Evolutionary conservation across 1,139 yeast genomes (phyloP).

Genomic region (Candida tropicalis): DNA sequence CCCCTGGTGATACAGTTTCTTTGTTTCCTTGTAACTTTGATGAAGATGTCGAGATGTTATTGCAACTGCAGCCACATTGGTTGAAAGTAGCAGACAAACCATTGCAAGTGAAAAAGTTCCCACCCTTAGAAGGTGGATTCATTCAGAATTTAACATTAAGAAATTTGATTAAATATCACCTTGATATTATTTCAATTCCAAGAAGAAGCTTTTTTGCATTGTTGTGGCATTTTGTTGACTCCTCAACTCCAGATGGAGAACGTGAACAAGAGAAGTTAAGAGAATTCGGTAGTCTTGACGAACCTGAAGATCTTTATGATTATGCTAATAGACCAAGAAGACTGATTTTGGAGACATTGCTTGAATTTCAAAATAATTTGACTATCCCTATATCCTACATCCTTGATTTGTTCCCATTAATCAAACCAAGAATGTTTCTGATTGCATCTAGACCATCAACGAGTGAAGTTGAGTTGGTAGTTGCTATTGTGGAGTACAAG

Average conservation of each 20-base stretch:
- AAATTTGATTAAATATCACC: constrained; percentile 71
- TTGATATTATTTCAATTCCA: constrained; percentile 84
- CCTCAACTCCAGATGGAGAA: constrained; percentile 38
- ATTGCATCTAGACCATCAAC: constrained; percentile 64
- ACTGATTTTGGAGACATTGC: constrained; percentile 78
- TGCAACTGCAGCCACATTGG: constrained; percentile 76
- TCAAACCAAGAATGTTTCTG: constrained; percentile 82
- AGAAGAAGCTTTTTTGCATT: constrained; percentile 75
- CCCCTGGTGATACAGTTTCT: constrained; percentile 82
- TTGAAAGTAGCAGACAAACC: constrained; percentile 63
- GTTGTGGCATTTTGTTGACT: constrained; percentile 73
- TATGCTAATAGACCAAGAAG: constrained; percentile 92
- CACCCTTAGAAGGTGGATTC: constrained; percentile 59
- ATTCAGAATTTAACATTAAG: constrained; percentile 64
- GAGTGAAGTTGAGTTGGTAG: constrained; percentile 58
- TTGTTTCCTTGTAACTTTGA: constrained; percentile 75
- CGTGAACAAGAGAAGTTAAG: constrained; percentile 74
- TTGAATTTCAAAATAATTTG: constrained; percentile 73
- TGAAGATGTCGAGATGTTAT: constrained; percentile 61
- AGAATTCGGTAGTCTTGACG: constrained; percentile 75
- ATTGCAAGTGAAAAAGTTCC: constrained; percentile 27
- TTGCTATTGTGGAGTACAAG: constrained; percentile 85
- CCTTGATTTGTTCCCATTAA: constrained; percentile 74
- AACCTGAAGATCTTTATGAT: constrained; percentile 78
- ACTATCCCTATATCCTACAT: constrained; percentile 73